Evolutionary conservation across 2,329 filamentous ascomycete genomes (phyloP).

Genomic region (Aureobasidium vineae): DNA sequence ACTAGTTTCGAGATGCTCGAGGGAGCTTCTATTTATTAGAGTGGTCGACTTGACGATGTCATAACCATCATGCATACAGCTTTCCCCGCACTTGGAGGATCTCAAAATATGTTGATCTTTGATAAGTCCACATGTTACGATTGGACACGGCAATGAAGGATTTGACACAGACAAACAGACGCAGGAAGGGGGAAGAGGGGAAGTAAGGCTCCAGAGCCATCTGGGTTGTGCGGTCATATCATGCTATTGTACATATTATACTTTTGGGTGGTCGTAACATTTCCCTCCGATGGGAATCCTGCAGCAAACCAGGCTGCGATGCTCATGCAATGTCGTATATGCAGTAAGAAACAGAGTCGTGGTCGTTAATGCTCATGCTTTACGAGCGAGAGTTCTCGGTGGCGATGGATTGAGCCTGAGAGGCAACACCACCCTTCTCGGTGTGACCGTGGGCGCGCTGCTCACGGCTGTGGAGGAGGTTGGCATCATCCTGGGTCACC

Average conservation of each 20-base stretch:
- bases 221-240: background rate
- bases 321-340: slow-evolving; percentile 5
- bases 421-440: slow-evolving; percentile 38
- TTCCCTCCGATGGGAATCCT: background rate
- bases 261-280: slow-evolving; percentile 26
- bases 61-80: slow-evolving; percentile 11
- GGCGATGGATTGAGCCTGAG: slow-evolving; percentile 37
- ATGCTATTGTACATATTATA: slow-evolving; percentile 24
- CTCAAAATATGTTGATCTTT: background rate
- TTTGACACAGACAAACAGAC: too few species aligned
- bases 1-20: background rate
- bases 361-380: background rate
- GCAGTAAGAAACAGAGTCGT: slow-evolving; percentile 14
- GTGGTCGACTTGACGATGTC: background rate
- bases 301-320: slow-evolving; percentile 7
- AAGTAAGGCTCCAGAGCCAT: background rate
- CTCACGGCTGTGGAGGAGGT: slow-evolving; percentile 37
- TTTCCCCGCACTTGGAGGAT: slow-evolving; percentile 7
- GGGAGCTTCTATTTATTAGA: background rate
- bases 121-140: background rate
- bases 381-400: slow-evolving; percentile 32
- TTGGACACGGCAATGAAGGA: background rate
- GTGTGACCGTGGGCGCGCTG: slow-evolving; percentile 37
- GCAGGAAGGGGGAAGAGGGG: background rate
- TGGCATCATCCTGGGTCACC: slow-evolving; percentile 39